Evolutionary conservation across 768 basidiomycete species (phyloP).

Genomic region (Flagelloscypha sp.): DNA sequence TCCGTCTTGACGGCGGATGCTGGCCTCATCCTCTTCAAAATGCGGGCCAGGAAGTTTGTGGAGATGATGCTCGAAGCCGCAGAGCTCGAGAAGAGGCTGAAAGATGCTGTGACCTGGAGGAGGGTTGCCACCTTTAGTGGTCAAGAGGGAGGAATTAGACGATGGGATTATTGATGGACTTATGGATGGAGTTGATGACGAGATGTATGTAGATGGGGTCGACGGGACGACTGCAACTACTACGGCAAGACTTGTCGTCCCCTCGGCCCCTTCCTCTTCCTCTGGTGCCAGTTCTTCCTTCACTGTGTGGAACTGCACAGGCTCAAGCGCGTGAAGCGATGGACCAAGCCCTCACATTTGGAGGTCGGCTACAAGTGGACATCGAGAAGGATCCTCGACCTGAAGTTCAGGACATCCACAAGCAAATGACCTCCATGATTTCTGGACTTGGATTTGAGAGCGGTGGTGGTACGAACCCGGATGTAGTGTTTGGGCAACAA

Average conservation of each 20-base stretch:
- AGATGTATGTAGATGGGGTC: constrained; percentile 57
- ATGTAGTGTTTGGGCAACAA: constrained; percentile 60
- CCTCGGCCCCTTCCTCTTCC: constrained; percentile 17
- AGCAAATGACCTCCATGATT: too few species aligned
- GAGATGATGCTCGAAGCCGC: constrained; percentile 70
- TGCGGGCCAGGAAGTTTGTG: constrained; percentile 80
- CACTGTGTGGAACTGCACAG: constrained; percentile 10
- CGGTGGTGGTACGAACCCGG: too few species aligned
- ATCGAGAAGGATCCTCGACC: constrained; percentile 57
- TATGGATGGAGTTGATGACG: constrained; percentile 27
- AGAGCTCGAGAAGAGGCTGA: constrained; percentile 59
- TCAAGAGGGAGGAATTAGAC: constrained; percentile 24
- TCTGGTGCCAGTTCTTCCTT: constrained; percentile 16
- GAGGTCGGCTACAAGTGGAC: constrained; percentile 59
- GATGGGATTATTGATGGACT: constrained; percentile 29
- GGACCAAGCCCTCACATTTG: constrained; percentile 63
- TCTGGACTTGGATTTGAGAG: too few species aligned
- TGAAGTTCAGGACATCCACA: constrained; percentile 54
- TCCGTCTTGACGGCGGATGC: constrained; percentile 57
- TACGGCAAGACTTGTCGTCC: constrained; percentile 11
- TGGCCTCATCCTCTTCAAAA: constrained; percentile 69
- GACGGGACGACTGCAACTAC: constrained; percentile 23
- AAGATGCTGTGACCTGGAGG: constrained; percentile 25
- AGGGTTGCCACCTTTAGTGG: constrained; percentile 12
- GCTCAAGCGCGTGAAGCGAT: constrained; percentile 49